These are phyloP conservation scores for Sphaerulina vaccinii DNA, from an alignment of 2,329 filamentous ascomycete species.

Conservation along the genomic window DNA sequence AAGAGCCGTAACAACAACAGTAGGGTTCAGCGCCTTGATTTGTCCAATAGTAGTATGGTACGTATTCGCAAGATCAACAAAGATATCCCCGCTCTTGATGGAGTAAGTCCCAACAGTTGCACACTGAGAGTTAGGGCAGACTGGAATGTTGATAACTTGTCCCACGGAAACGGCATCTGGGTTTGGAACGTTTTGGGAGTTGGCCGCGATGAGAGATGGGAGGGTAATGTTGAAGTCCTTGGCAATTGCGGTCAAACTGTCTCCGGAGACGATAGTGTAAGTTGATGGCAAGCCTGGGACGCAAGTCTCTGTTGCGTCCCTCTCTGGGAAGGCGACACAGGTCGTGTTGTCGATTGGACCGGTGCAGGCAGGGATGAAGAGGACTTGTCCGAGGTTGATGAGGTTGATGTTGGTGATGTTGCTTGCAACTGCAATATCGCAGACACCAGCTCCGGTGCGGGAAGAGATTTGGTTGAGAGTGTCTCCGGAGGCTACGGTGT, in stretches of 20 bases:
- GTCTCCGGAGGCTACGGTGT: conserved; percentile 25
- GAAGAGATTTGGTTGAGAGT: conserved; percentile 27
- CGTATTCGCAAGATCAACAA: conserved; percentile 24
- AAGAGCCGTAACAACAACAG: conserved; percentile 22
- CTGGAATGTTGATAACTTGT: conserved; percentile 30
- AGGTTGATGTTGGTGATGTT: conserved; percentile 38
- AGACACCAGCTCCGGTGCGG: conserved; percentile 27
- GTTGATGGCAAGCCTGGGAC: conserved; percentile 26
- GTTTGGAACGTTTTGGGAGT: conserved; percentile 29
- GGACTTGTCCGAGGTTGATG: conserved; percentile 32
- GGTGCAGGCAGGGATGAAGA: conserved; percentile 33
- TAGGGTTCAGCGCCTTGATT: conserved; percentile 29
- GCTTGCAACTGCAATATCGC: conserved; percentile 31
- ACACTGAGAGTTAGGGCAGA: conserved; percentile 28
- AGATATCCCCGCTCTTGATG: conserved; percentile 29
- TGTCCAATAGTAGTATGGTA: conserved; percentile 27
- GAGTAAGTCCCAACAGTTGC: conserved; percentile 23
- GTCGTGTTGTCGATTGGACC: conserved; percentile 28
- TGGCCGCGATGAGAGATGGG: conserved; percentile 23
- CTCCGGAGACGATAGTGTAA: conserved; percentile 27
- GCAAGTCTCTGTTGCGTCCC: conserved; percentile 24
- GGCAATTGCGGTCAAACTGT: conserved; percentile 28
- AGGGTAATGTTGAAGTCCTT: conserved; percentile 31
- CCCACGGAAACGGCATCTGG: conserved; percentile 23
- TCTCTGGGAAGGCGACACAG: conserved; percentile 19